Base-by-base conservation (phyloP, 805 yeast genomes). In the Peterozyma toletana region DNA sequence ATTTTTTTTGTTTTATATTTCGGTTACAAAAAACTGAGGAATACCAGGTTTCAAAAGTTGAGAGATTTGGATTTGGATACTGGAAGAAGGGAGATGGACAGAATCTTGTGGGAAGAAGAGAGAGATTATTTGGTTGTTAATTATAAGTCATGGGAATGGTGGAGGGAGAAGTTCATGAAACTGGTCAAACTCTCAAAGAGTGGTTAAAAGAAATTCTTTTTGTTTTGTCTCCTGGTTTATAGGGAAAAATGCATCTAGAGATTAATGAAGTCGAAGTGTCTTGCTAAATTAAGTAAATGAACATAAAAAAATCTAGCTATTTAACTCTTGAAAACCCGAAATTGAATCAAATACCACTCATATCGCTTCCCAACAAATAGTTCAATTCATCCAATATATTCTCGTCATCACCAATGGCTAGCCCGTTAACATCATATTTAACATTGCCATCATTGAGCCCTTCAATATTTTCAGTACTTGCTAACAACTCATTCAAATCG, bases 51-150 rank as follows among this genome's bases (percentile, higher is more conserved):
- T 10, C 85, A 79, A 42, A 72, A 86, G 40, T 63, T 86, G 38
- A 90, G 84, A 51, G 82, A 85, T 38, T 58, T 87, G 47, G 95
- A 88, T 59, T 73, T 84, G 57, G 96, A 88, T 59, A 75, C 87
- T 0, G 96, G 96, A 2, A 68, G 96, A 53, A 71, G 93, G 41
- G 96, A 87, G 57, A 78, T 82, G 63, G 96, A 88, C 60, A 67
- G 88, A 31, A 31, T 31, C 34, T 13, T 31, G 9, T 31, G 34
- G 34, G 87, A 82, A 51, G 93, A 86, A 45, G 86, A 85, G 40
- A 67, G 50, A 42, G 40, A 76, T 76, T 49, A 77, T 80, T 17
- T 86, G 95, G 95, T 21, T 21, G 27, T 21, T 21, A 21, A 7
- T 21, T 21, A 21, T 21, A 21, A 21, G 27, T 21, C 27, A 21